Percentiles rank a stretch among this genome's conserved stretches.
These are phyloP conservation scores for Drosera spatulata DNA, from an alignment of 179 eudicot genomes.

Conservation along the genomic window DNA sequence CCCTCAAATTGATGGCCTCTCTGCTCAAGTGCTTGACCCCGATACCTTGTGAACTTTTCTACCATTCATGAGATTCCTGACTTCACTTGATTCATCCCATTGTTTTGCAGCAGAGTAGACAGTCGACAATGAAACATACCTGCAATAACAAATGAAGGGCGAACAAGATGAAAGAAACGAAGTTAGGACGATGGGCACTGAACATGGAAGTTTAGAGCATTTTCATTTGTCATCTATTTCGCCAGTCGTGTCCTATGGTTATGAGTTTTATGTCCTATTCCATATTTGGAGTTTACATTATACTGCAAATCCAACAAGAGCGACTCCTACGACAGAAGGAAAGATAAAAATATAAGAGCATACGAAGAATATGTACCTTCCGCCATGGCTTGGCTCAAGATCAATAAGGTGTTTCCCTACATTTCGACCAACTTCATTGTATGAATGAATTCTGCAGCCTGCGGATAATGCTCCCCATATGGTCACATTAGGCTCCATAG, in stretches of 20 bases:
- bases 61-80: slow-evolving; percentile 22
- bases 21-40: slow-evolving; percentile 12
- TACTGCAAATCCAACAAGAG: not conserved
- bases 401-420: slow-evolving; percentile 20
- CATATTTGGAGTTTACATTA: not conserved
- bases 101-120: slow-evolving; percentile 23
- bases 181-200: not conserved
- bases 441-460: slow-evolving; percentile 26
- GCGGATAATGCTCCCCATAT: slow-evolving; percentile 34
- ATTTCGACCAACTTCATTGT: slow-evolving; percentile 16
- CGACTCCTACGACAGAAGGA: not conserved
- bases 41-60: slow-evolving; percentile 22
- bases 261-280: not conserved
- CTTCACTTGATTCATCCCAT: slow-evolving; percentile 25
- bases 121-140: slow-evolving; percentile 24
- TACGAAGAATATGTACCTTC: slow-evolving; percentile 12
- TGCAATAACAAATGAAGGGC: slow-evolving; percentile 6
- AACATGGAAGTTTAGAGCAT: not conserved
- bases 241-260: not conserved
- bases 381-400: slow-evolving; percentile 25
- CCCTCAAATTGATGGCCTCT: too few species aligned
- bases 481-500: slow-evolving; percentile 28
- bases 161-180: not conserved
- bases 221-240: not conserved
- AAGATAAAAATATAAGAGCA: slow-evolving; percentile 1